Evolutionary conservation across 257 asterid genomes (phyloP).

Genomic region (Fraxinus anomala): DNA sequence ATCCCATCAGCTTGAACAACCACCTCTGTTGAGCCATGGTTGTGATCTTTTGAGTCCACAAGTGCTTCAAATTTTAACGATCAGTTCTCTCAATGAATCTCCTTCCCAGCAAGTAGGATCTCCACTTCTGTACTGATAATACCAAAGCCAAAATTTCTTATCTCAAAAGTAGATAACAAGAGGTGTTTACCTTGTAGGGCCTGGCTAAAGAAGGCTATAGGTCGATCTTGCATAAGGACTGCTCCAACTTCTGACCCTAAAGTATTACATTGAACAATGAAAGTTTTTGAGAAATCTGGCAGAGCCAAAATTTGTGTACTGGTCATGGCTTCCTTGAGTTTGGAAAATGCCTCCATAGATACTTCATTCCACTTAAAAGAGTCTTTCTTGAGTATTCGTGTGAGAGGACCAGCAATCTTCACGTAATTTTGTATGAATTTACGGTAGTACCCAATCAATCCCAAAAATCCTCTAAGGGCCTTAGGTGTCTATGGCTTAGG

Average conservation of each 20-base stretch:
- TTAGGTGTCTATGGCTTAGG: background rate
- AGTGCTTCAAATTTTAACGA: background rate
- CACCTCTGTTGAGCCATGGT: background rate
- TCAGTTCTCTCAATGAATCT: background rate
- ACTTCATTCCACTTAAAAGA: background rate
- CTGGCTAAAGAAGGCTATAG: background rate
- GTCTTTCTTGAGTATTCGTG: background rate
- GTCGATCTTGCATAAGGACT: background rate
- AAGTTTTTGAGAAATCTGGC: background rate
- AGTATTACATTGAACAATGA: conserved; percentile 14
- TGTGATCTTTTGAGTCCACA: background rate
- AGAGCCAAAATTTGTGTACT: background rate
- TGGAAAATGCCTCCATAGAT: background rate
- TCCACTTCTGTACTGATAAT: background rate
- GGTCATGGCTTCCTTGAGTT: background rate
- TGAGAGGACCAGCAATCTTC: background rate
- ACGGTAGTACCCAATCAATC: background rate
- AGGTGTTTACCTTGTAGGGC: background rate
- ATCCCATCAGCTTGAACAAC: background rate
- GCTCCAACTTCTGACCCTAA: background rate
- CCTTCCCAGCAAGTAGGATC: background rate
- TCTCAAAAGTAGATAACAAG: background rate
- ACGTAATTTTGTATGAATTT: background rate
- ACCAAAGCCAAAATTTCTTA: background rate
- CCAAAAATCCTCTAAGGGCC: conserved; percentile 9